phyloP scores from a whole-genome alignment of 495 filamentous ascomycete species.

The Penicillium flavigenum region DNA sequence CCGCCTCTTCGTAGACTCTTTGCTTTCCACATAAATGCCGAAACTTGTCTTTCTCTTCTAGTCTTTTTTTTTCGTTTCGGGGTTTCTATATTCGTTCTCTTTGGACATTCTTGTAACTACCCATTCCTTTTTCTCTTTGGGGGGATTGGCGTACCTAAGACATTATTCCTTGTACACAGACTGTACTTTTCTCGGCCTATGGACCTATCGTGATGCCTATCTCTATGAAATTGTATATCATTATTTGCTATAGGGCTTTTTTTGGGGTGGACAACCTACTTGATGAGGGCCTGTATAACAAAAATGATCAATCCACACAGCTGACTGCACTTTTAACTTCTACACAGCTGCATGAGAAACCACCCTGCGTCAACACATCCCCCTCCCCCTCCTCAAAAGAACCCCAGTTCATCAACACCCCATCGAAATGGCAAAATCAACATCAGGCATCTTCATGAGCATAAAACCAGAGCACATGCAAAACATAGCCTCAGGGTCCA shows the following conservation, averaged over 20 bases:
- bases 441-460: slow-evolving; percentile 33
- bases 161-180: not conserved
- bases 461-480: slow-evolving; percentile 37
- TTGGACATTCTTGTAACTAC: slow-evolving; percentile 4
- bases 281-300: too few species aligned
- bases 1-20: slow-evolving; percentile 31
- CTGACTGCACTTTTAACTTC: not conserved
- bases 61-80: not conserved
- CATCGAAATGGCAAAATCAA: slow-evolving; percentile 4
- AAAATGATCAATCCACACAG: not conserved
- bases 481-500: slow-evolving; percentile 32
- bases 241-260: not conserved
- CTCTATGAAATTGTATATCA: not conserved
- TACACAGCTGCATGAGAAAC: not conserved
- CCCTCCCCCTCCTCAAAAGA: not conserved
- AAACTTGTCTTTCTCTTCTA: slow-evolving; percentile 12
- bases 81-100: not conserved
- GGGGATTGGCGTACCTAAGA: slow-evolving; percentile 7
- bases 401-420: too few species aligned
- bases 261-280: too few species aligned
- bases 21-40: not conserved
- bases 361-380: not conserved
- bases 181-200: not conserved
- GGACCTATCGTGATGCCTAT: not conserved
- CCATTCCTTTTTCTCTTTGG: not conserved